Percentiles rank a stretch among this genome's conserved stretches.
These are phyloP conservation scores for Tricholoma matsutake DNA, from an alignment of 768 basidiomycete species.

Conservation along the genomic window DNA sequence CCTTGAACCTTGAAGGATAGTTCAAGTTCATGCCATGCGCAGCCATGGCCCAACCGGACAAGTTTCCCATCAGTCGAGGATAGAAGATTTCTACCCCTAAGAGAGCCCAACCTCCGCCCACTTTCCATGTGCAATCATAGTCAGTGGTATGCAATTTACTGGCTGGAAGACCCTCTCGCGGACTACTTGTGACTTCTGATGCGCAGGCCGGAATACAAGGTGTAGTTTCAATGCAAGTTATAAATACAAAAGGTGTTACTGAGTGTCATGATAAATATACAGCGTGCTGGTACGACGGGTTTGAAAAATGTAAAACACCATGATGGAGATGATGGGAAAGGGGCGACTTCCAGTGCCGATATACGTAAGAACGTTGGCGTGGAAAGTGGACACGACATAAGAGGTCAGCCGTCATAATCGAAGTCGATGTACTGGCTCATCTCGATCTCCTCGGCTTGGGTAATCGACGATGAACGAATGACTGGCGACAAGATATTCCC, in stretches of 20 bases:
- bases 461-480: background rate
- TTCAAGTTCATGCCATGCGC: too few relatives aligned
- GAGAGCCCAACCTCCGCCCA: too few relatives aligned
- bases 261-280: background rate
- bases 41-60: too few relatives aligned
- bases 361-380: background rate
- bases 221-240: constrained; percentile 4
- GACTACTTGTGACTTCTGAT: background rate
- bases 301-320: background rate
- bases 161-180: too few relatives aligned
- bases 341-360: background rate
- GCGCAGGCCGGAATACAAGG: background rate
- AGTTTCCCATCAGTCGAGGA: too few relatives aligned
- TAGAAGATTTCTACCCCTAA: too few relatives aligned
- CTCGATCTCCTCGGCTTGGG: constrained; percentile 1
- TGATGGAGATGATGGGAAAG: background rate
- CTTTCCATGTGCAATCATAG: too few relatives aligned
- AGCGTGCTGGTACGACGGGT: background rate
- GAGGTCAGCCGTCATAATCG: constrained; percentile 5
- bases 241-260: background rate
- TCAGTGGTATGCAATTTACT: too few relatives aligned
- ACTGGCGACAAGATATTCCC: background rate
- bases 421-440: constrained; percentile 16
- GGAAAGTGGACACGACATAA: background rate
- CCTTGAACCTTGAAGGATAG: too few relatives aligned